Evolutionary conservation across 257 asterid species (phyloP).

Genomic region (Fraxinus pennsylvanica): DNA sequence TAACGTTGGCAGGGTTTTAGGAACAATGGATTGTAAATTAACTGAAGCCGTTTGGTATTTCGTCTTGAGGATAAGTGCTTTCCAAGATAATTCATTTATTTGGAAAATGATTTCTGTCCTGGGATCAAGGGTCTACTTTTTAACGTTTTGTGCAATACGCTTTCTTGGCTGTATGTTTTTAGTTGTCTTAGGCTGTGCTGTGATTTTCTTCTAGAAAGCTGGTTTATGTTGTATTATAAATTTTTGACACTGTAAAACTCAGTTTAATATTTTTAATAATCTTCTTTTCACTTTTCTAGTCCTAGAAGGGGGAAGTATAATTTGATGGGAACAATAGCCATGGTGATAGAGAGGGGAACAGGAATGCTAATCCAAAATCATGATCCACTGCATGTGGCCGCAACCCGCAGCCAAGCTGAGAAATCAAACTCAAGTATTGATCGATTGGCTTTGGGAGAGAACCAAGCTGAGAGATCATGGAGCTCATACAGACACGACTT

Average conservation of each 20-base stretch:
- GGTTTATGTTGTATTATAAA: background rate
- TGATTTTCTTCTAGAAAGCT: background rate
- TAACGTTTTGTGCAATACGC: background rate
- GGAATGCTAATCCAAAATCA: slow-evolving; percentile 67
- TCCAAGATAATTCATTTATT: background rate
- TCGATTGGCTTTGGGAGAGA: slow-evolving; percentile 51
- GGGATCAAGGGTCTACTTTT: slow-evolving; percentile 3
- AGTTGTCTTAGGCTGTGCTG: background rate
- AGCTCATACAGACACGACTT: slow-evolving; percentile 37
- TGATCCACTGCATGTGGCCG: slow-evolving; percentile 59
- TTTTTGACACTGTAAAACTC: background rate
- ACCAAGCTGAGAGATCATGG: slow-evolving; percentile 67
- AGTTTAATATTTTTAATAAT: background rate
- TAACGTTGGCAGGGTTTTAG: too few relatives aligned
- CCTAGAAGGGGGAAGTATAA: slow-evolving; percentile 72
- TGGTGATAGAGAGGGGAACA: slow-evolving; percentile 74
- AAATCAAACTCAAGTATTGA: slow-evolving; percentile 64
- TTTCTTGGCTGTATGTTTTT: background rate
- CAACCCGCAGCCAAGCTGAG: slow-evolving; percentile 64
- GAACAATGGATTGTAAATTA: background rate
- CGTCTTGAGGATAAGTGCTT: background rate
- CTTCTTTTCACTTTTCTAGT: slow-evolving; percentile 48
- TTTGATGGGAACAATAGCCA: slow-evolving; percentile 45
- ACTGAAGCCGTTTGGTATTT: background rate
- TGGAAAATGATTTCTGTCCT: background rate